A percentile compares a stretch with the other conserved stretches of the same genome.
Conservation (phyloP, 1,284 basidiomycete species). For the Coniophora puteana region DNA sequence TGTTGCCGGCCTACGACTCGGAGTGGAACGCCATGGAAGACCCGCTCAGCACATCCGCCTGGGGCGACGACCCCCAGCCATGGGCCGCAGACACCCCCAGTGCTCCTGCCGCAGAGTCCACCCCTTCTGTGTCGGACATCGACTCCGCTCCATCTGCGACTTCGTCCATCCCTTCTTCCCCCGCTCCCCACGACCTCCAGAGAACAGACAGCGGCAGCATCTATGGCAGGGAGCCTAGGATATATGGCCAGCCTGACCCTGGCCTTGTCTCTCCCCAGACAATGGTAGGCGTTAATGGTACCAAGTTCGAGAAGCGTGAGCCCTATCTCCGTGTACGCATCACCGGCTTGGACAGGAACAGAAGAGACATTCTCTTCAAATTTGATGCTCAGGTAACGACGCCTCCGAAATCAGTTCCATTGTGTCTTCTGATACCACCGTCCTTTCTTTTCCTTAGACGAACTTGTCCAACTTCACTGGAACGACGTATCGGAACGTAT, state of each 20-base stretch:
- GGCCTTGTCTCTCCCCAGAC: constrained; percentile 74
- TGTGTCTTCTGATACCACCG: background rate
- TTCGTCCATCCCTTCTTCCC: constrained; percentile 18
- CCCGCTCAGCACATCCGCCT: constrained; percentile 50
- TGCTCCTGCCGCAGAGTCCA: too few relatives aligned
- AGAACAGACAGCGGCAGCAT: constrained; percentile 48
- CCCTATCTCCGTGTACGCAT: constrained; percentile 87
- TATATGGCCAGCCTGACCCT: constrained; percentile 78
- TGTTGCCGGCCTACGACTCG: background rate
- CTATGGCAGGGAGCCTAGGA: constrained; percentile 75
- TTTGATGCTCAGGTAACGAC: constrained; percentile 84
- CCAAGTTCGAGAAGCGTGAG: constrained; percentile 66
- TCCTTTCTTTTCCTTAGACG: constrained; percentile 54
- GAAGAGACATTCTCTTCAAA: constrained; percentile 87
- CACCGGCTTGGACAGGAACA: constrained; percentile 86
- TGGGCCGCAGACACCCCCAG: constrained; percentile 40
- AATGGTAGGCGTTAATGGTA: constrained; percentile 61
- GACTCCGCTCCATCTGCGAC: too few relatives aligned
- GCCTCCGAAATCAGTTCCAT: constrained; percentile 5
- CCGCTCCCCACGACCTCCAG: constrained; percentile 37
- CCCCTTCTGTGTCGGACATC: constrained; percentile 46
- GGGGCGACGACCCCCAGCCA: constrained; percentile 66
- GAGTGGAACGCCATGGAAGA: constrained; percentile 41
- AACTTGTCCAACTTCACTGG: constrained; percentile 90
- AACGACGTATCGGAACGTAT: constrained; percentile 85